These are phyloP conservation scores for Cladosporium velox DNA, from an alignment of 2,329 filamentous ascomycete species.

Conservation along the genomic window DNA sequence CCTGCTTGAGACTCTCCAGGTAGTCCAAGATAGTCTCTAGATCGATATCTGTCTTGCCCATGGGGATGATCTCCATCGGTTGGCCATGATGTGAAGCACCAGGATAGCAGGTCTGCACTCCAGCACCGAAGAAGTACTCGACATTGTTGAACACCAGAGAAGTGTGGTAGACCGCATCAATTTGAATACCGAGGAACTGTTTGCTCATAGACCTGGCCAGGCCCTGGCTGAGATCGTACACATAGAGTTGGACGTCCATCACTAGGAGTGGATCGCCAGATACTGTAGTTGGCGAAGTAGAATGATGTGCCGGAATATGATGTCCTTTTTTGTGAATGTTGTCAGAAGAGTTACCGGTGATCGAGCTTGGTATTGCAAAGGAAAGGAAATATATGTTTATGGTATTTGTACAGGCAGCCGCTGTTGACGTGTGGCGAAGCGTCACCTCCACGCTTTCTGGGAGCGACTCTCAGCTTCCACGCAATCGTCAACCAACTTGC, in stretches of 20 bases:
- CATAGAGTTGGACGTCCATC: conserved; percentile 55
- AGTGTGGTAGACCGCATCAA: conserved; percentile 95
- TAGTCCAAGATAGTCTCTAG: conserved; percentile 84
- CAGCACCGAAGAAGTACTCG: conserved; percentile 89
- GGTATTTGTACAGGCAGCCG: conserved; percentile 1
- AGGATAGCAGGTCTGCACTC: conserved; percentile 77
- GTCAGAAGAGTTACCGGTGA: background rate
- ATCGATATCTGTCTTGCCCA: conserved; percentile 75
- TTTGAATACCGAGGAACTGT: conserved; percentile 65
- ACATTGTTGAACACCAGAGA: conserved; percentile 80
- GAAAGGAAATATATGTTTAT: background rate
- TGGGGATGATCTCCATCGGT: conserved; percentile 72
- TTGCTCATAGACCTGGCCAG: conserved; percentile 53
- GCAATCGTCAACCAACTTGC: background rate
- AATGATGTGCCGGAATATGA: background rate
- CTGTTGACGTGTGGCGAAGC: conserved; percentile 20
- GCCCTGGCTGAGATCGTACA: conserved; percentile 53
- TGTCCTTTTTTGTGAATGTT: no score
- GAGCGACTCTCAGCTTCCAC: conserved; percentile 16
- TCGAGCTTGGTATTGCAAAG: background rate
- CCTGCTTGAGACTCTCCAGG: conserved; percentile 75
- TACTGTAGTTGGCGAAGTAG: background rate
- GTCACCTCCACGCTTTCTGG: conserved; percentile 14
- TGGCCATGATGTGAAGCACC: conserved; percentile 83
- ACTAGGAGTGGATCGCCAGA: background rate